Percentiles rank a stretch among this genome's conserved stretches.
phyloP scores from a whole-genome alignment of 225 moss, liverwort and hornwort genomes.

The Asterella californica region DNA sequence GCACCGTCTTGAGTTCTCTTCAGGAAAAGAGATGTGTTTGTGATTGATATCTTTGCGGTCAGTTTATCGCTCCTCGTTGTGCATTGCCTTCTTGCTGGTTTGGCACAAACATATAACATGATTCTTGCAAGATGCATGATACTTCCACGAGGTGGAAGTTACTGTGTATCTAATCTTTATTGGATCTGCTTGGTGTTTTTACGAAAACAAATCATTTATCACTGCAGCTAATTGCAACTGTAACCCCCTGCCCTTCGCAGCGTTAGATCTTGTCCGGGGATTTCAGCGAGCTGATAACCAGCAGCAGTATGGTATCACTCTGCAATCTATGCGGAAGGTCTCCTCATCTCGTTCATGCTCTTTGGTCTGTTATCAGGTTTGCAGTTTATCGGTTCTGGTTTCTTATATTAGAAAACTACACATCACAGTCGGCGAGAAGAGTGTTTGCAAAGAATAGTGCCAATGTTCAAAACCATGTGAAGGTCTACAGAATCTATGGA shows the following conservation, averaged over 20 bases:
- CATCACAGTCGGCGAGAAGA: constrained; percentile 58
- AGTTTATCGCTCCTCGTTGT: background rate
- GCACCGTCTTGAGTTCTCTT: too few species aligned
- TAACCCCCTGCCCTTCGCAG: constrained; percentile 33
- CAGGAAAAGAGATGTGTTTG: too few species aligned
- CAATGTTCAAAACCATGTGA: background rate
- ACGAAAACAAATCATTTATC: background rate
- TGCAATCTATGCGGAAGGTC: constrained; percentile 56
- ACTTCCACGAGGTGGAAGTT: background rate
- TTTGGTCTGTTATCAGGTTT: background rate
- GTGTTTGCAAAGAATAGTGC: constrained; percentile 60
- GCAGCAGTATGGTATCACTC: constrained; percentile 54
- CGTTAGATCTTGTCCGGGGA: constrained; percentile 62
- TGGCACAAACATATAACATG: too few species aligned
- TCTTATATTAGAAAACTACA: constrained; percentile 35
- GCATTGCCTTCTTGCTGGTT: background rate
- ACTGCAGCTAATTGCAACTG: background rate
- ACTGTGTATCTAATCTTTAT: background rate
- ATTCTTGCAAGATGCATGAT: background rate
- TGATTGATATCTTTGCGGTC: background rate
- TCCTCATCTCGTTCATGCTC: background rate
- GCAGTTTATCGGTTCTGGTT: background rate
- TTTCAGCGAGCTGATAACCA: constrained; percentile 69
- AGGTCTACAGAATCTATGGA: background rate
- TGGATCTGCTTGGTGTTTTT: background rate